Base-by-base conservation (phyloP, 2,329 filamentous ascomycete genomes). In the Hymenoscyphus fraxineus region DNA sequence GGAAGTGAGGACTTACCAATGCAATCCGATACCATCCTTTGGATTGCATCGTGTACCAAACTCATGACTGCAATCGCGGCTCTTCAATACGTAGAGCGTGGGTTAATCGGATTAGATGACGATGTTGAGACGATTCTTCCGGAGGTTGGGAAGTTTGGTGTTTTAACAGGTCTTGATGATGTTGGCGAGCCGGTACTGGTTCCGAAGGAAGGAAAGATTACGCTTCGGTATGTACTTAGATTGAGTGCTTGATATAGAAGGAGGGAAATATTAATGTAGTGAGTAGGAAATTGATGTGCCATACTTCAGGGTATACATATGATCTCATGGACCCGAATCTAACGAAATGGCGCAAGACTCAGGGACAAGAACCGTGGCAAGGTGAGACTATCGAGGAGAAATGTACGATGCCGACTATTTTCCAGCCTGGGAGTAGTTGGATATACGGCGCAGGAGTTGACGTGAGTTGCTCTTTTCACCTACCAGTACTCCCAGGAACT, bases 401-500 rank as follows among this genome's bases (percentile, higher is more conserved):
- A 58, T 66, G 13, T 19, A 65, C 27, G 22, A 59, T 7, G 87
- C 87, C 0, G 12, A 75, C 91, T 15, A 72, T 88, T 1, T 87
- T 87, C 67, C 86, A 90, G 69, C 88, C 88, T 0, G 87, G 87
- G 0, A 80, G 82, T 22, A 78, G 77, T 6, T 90, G 85, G 84
- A 79, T 85, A 64, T 90, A 90, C 27, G 82, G 83, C 0, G 76
- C 76, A 6, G 72, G 73, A 9, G 75, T 84, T 5, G 84, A 86
- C 71, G 2, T 27, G 3, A 27, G 27, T 27, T 27, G 27, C 27
- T 27, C 2, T 27, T 27, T 27, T 27, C 27, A 27, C 27, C 27
- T 3, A 27, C 27, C 27, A 27, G 2, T 27, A 27, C 27, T 27
- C 27, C 2, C 27, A 27, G 3, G 27, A 3, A 27, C 27, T 27